Evolutionary conservation across 306 rosid species (phyloP).

Genomic region (Sicyos baderoa): DNA sequence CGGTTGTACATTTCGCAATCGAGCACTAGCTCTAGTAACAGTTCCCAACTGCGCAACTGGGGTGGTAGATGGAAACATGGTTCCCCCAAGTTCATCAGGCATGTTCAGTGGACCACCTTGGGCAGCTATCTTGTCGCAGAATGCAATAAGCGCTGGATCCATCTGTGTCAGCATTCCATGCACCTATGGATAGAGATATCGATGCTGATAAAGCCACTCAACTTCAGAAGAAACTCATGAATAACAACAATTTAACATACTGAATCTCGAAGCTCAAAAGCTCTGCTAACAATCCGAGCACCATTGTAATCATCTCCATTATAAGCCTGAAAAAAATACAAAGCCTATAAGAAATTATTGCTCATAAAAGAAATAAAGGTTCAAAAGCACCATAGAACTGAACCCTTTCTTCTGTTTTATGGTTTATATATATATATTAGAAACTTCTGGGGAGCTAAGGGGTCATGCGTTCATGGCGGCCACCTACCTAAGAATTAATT

Average conservation of each 20-base stretch:
- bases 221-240: conserved; percentile 19
- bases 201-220: background rate
- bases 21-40: conserved; percentile 66
- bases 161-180: conserved; percentile 95
- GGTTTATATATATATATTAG: background rate
- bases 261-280: conserved; percentile 83
- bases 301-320: conserved; percentile 91
- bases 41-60: conserved; percentile 79
- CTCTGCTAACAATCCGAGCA: conserved; percentile 89
- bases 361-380: background rate
- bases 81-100: conserved; percentile 57
- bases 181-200: conserved; percentile 38
- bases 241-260: conserved; percentile 31
- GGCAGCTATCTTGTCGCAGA: conserved; percentile 77
- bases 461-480: too few species aligned
- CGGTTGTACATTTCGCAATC: conserved; percentile 82
- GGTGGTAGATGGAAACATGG: conserved; percentile 47
- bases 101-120: conserved; percentile 77
- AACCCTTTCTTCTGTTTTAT: background rate
- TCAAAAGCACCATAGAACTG: conserved; percentile 1
- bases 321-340: conserved; percentile 51
- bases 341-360: background rate
- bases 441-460: too few species aligned
- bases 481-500: too few species aligned
- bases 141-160: conserved; percentile 82